phyloP scores from a whole-genome alignment of 306 rosid genomes.

The Prunus persica region Prunus_persica_NCBIv2 NC_034010.1:30043501-30044000 shows the following conservation, averaged over 20 bases:
- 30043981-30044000: slow-evolving; percentile 82
- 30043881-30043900: neutral
- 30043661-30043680: slow-evolving; percentile 95
- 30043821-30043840: neutral
- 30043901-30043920: neutral
- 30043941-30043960: slow-evolving; percentile 88
- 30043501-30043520: slow-evolving; percentile 7
- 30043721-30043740: neutral
- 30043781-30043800: neutral
- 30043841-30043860: neutral
- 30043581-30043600: slow-evolving; percentile 90
- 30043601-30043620: slow-evolving; percentile 95
- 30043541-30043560: neutral
- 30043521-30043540: neutral
- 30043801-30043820: neutral
- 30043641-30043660: slow-evolving; percentile 97
- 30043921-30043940: neutral
- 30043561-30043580: neutral
- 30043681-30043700: slow-evolving; percentile 90
- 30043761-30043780: slow-evolving; percentile 1
- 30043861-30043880: neutral
- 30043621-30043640: slow-evolving; percentile 86
- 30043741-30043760: neutral
- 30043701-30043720: slow-evolving; percentile 5
- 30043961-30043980: slow-evolving; percentile 95